Evolutionary conservation across 805 yeast species (phyloP).

Genomic region (Saccharomycopsis vini): DNA sequence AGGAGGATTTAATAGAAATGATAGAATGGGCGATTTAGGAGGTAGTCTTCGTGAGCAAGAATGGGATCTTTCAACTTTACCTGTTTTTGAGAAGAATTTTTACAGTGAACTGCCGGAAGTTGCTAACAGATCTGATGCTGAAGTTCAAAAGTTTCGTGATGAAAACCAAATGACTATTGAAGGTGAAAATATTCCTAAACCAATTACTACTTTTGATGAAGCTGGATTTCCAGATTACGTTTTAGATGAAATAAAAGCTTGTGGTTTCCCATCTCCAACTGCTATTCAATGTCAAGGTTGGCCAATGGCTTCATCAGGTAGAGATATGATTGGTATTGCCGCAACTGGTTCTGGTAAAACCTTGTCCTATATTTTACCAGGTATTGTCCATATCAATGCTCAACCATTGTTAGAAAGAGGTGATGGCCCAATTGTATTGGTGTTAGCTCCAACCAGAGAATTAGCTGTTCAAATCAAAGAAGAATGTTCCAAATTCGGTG

Average conservation of each 20-base stretch:
- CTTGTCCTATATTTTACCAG: slow-evolving; percentile 91
- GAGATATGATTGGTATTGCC: slow-evolving; percentile 98
- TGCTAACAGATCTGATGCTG: slow-evolving; percentile 62
- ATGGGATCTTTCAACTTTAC: slow-evolving; percentile 71
- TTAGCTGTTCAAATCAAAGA: slow-evolving; percentile 94
- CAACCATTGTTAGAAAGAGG: slow-evolving; percentile 90
- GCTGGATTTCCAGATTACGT: slow-evolving; percentile 98
- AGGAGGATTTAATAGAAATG: slow-evolving; percentile 32
- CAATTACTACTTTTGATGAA: slow-evolving; percentile 86
- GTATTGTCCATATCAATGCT: slow-evolving; percentile 95
- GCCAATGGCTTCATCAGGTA: slow-evolving; percentile 99
- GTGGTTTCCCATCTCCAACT: slow-evolving; percentile 92
- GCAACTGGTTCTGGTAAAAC: slow-evolving; percentile 99
- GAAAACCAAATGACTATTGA: slow-evolving; percentile 76
- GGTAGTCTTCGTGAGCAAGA: slow-evolving; percentile 59
- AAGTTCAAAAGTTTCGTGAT: slow-evolving; percentile 67
- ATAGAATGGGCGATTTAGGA: slow-evolving; percentile 37
- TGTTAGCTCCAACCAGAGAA: slow-evolving; percentile 97
- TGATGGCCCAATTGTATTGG: slow-evolving; percentile 95
- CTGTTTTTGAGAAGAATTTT: slow-evolving; percentile 91
- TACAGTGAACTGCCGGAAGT: slow-evolving; percentile 81
- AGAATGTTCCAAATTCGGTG: slow-evolving; percentile 93
- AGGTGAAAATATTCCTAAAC: slow-evolving; percentile 88
- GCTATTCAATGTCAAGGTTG: slow-evolving; percentile 99
- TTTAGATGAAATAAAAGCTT: slow-evolving; percentile 74